phyloP scores from a whole-genome alignment of 192 early-diverging fungal species.

The Coemansia sp. region DNA sequence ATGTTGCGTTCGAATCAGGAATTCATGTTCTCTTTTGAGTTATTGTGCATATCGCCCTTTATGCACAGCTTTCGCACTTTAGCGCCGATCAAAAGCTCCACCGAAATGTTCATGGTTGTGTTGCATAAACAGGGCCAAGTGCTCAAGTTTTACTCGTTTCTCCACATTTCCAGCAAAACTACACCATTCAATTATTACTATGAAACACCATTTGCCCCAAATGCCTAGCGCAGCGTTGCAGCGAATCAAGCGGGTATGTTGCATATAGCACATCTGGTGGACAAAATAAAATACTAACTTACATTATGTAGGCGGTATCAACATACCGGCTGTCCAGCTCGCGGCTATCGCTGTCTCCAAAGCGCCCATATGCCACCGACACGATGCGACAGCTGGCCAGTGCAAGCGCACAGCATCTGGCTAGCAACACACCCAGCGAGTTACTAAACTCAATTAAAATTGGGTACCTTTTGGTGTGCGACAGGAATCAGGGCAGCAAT shows the following conservation, averaged over 20 bases:
- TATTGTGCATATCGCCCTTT: background rate
- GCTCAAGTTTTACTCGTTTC: background rate
- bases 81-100: background rate
- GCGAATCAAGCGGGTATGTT: constrained; percentile 7
- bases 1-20: background rate
- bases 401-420: background rate
- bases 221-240: background rate
- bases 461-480: constrained; percentile 33
- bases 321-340: constrained; percentile 1
- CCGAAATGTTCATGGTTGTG: background rate
- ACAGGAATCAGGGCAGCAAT: constrained; percentile 20
- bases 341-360: background rate
- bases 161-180: constrained; percentile 3
- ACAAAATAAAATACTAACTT: background rate
- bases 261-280: background rate
- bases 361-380: background rate
- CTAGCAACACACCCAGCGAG: background rate
- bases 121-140: background rate
- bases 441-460: constrained; percentile 10
- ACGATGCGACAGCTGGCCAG: background rate
- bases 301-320: background rate
- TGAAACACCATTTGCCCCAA: background rate
- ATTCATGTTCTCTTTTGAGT: background rate
- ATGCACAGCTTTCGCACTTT: background rate
- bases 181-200: background rate